Percentiles rank a stretch among this genome's conserved stretches.
Evolutionary conservation across 768 basidiomycete genomes (phyloP).

Genomic region (Termitomyces sp.): DNA sequence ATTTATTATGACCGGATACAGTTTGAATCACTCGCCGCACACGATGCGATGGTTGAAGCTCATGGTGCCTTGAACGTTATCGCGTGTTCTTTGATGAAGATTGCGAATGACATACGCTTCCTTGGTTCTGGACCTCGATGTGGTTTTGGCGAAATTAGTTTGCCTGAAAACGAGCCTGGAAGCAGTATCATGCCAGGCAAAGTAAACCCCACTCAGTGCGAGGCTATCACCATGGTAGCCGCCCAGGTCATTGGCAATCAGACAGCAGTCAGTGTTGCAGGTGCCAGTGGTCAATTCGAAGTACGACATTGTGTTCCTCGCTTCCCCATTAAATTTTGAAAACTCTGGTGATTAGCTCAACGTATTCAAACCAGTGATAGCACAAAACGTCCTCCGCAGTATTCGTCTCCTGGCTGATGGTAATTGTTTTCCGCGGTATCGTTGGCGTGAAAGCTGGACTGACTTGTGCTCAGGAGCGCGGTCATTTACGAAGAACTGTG

Average conservation of each 20-base stretch:
- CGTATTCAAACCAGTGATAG: conserved; percentile 98
- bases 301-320: conserved; percentile 32
- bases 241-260: conserved; percentile 99
- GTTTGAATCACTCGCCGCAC: conserved; percentile 98
- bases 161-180: conserved; percentile 98
- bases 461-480: conserved; percentile 51
- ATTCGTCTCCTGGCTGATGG: conserved; percentile 93
- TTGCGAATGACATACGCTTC: conserved; percentile 98
- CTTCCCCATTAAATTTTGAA: neutral
- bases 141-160: conserved; percentile 87
- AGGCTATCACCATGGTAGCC: conserved; percentile 97
- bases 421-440: conserved; percentile 21
- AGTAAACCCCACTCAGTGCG: conserved; percentile 99
- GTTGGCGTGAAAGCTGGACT: neutral
- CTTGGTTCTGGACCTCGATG: conserved; percentile 97
- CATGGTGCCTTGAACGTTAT: conserved; percentile 95
- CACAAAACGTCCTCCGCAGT: conserved; percentile 95
- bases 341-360: conserved; percentile 57
- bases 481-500: conserved; percentile 96
- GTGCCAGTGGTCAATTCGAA: conserved; percentile 96
- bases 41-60: conserved; percentile 96
- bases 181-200: conserved; percentile 99
- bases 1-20: conserved; percentile 22
- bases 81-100: conserved; percentile 98
- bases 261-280: conserved; percentile 85